Evolutionary conservation across 2,329 filamentous ascomycete genomes (phyloP), one percentile per base, ranked within the genome.

Genomic region (Neofusicoccum sp.): DNA sequence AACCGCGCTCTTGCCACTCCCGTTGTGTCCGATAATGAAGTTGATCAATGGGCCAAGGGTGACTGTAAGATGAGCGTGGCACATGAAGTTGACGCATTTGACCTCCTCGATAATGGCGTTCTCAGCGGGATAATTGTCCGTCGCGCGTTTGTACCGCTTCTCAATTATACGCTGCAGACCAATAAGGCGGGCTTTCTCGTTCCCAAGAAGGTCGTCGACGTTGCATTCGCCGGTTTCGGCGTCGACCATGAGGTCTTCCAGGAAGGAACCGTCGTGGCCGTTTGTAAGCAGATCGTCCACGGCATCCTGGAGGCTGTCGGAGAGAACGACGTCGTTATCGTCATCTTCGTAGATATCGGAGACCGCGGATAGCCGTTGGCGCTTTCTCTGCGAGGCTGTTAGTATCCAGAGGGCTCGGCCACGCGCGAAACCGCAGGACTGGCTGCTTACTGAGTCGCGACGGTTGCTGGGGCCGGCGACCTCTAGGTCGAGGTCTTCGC

Each of bases 21-120:
- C 95, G 73, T 99, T 99, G 76, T 97, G 93, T 14, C 95, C 95
- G 62, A 97, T 93, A 66, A 99, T 93, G 77, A 99, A 99, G 77
- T 99, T 99, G 76, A 99, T 96, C 41, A 97, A 81, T 0, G 95
- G 95, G 0, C 95, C 95, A n/a, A 99, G 83, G 63, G 90, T 85
- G 64, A 96, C 90, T 47, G 89, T 87, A 16, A 98, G 84, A 62
- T 89, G 88, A 48, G 87, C 83, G 74, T 99, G 95, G 71, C 94
- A 98, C 95, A 98, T 98, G 77, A 98, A 98, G 75, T 97, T 97
- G 69, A 87, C 85, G 74, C 93, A 96, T 41, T 88, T 90, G 62
- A 98, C 90, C 66, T 89, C 89, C 75, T 97, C 90, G 50, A 98
- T 89, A 61, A 98, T 94, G 1, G 92, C 93, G 69, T 91, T 89